Evolutionary conservation across 2,329 filamentous ascomycete genomes (phyloP).

Genomic region (Aureobasidium sp.): DNA sequence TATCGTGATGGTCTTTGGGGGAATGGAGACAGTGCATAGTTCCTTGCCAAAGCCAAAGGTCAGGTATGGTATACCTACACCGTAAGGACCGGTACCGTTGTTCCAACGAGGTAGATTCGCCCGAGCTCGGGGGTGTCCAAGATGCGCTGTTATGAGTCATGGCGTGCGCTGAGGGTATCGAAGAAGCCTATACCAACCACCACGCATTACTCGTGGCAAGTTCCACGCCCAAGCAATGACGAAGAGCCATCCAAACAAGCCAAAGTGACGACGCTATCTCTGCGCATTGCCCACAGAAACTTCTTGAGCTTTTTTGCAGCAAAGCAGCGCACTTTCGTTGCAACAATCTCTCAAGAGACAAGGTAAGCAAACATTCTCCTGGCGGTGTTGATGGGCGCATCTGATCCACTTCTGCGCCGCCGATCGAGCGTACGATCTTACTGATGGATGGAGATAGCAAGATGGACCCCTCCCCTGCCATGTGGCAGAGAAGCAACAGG

Average conservation of each 20-base stretch:
- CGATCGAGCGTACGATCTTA: neutral
- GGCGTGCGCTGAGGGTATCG: neutral
- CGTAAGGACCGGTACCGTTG: neutral
- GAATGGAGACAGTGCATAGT: neutral
- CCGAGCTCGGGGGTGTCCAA: neutral
- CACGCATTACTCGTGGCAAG: neutral
- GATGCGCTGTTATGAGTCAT: neutral
- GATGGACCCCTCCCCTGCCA: neutral
- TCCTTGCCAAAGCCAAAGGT: neutral
- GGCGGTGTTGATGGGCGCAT: neutral
- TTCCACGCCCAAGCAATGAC: neutral
- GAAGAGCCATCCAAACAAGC: neutral
- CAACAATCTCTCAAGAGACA: neutral
- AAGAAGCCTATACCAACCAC: neutral
- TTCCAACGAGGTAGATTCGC: neutral
- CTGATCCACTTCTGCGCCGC: neutral
- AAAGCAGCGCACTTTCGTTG: too few species aligned
- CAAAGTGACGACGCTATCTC: neutral
- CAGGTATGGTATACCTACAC: neutral
- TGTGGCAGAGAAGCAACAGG: neutral
- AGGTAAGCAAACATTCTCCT: slow-evolving; percentile 1
- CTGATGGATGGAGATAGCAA: neutral
- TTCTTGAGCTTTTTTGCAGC: neutral
- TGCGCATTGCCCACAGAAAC: neutral
- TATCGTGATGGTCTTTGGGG: too few species aligned